A percentile compares a stretch with the other conserved stretches of the same genome.
Evolutionary conservation across 495 filamentous ascomycete species (phyloP).

Genomic region (Xylaria cubensis): DNA sequence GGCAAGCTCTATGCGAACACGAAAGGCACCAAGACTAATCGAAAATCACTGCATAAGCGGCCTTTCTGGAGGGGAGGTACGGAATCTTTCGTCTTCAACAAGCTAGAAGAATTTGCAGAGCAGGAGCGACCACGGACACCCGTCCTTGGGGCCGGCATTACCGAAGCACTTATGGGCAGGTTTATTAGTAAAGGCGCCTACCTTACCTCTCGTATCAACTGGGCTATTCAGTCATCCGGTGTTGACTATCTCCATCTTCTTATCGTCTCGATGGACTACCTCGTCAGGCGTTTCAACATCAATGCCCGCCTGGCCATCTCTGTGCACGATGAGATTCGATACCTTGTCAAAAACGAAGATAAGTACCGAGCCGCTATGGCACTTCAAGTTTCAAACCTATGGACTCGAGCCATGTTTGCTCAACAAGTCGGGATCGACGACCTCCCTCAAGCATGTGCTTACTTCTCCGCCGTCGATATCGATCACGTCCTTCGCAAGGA

Average conservation of each 20-base stretch:
- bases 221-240: conserved; percentile 97
- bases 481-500: conserved; percentile 94
- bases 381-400: conserved; percentile 91
- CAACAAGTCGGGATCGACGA: conserved; percentile 97
- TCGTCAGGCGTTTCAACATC: conserved; percentile 85
- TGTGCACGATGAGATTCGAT: conserved; percentile 97
- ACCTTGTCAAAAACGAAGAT: conserved; percentile 84
- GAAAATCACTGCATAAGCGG: conserved; percentile 70
- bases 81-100: conserved; percentile 98
- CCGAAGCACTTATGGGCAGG: conserved; percentile 87
- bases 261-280: conserved; percentile 93
- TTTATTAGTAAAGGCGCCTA: conserved; percentile 90
- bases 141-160: conserved; percentile 95
- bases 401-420: conserved; percentile 96
- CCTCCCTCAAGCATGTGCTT: conserved; percentile 90
- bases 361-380: conserved; percentile 90
- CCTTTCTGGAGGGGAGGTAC: conserved; percentile 97
- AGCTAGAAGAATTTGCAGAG: conserved; percentile 94
- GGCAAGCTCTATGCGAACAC: conserved; percentile 84
- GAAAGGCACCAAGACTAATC: conserved; percentile 79
- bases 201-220: conserved; percentile 96
- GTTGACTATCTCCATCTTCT: conserved; percentile 98
- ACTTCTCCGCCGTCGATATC: conserved; percentile 94
- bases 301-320: conserved; percentile 86
- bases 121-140: conserved; percentile 91